Conservation (phyloP, 1,284 basidiomycete species). For the Laetiporus sulphureus region DNA sequence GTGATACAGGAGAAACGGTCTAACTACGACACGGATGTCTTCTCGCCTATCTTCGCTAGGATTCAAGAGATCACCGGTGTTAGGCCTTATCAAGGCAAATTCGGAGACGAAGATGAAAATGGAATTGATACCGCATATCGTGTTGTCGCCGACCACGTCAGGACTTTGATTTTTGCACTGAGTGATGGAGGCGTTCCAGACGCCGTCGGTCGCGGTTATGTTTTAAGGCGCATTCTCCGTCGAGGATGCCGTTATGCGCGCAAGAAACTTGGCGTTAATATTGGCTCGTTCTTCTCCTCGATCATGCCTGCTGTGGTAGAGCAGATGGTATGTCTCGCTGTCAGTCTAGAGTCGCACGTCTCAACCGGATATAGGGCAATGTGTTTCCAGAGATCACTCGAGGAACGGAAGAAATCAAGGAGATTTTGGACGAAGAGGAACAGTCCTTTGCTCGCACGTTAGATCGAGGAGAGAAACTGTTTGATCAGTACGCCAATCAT, state of each 20-base stretch:
- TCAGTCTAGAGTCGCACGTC: not conserved
- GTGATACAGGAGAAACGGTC: conserved; percentile 87
- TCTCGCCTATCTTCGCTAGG: conserved; percentile 82
- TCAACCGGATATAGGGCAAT: conserved; percentile 49
- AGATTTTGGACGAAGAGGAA: conserved; percentile 97
- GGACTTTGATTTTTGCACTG: conserved; percentile 93
- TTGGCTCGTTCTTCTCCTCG: conserved; percentile 94
- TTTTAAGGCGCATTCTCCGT: conserved; percentile 87
- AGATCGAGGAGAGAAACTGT: conserved; percentile 94
- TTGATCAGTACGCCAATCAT: conserved; percentile 82
- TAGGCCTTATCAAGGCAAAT: conserved; percentile 82
- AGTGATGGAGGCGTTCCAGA: conserved; percentile 96
- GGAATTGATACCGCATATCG: conserved; percentile 98
- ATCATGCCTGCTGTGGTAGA: conserved; percentile 87
- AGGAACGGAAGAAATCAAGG: conserved; percentile 82
- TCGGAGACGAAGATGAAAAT: conserved; percentile 90
- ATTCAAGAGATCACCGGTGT: conserved; percentile 90
- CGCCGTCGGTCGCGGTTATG: conserved; percentile 95
- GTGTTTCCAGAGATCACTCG: conserved; percentile 93
- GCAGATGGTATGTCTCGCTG: conserved; percentile 59
- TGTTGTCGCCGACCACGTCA: conserved; percentile 94
- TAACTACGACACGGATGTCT: conserved; percentile 98
- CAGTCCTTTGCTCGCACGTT: conserved; percentile 95
- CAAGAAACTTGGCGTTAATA: conserved; percentile 92
- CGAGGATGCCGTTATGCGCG: conserved; percentile 92